Conservation (phyloP, 169 alveolate species). For the Besnoitia besnoiti region DNA sequence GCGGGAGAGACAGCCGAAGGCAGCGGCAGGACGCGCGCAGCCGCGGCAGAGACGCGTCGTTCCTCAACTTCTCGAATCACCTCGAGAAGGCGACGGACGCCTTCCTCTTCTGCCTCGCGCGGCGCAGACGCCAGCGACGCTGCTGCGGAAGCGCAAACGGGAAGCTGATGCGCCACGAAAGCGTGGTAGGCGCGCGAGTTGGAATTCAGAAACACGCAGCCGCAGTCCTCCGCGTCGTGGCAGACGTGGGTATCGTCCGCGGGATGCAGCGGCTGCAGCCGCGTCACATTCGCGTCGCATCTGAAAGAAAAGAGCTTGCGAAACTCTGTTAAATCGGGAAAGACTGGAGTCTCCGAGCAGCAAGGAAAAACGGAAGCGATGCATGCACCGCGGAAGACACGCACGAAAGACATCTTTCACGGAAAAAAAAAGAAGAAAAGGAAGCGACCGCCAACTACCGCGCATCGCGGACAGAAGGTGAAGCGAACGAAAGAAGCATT, state of each 20-base stretch:
- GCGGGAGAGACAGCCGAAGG: neutral
- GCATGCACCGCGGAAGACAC: neutral
- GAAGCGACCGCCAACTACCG: too few relatives aligned
- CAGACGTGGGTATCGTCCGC: neutral
- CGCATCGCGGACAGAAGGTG: too few relatives aligned
- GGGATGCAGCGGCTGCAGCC: neutral
- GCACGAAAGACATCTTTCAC: neutral
- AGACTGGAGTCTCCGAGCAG: too few relatives aligned
- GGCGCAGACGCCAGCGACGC: neutral
- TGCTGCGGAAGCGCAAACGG: neutral
- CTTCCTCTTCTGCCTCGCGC: neutral
- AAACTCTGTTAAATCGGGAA: too few relatives aligned
- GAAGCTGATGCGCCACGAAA: neutral
- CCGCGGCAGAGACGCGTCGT: neutral
- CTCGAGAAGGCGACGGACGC: neutral
- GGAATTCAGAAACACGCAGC: neutral
- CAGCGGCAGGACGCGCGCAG: neutral
- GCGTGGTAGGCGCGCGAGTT: neutral
- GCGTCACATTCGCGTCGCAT: neutral
- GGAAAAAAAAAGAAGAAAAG: too few relatives aligned
- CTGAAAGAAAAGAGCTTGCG: neutral
- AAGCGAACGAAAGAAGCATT: neutral
- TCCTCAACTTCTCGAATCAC: neutral
- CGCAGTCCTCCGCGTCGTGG: neutral
- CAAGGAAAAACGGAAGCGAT: too few relatives aligned